Base-by-base conservation (phyloP, 306 rosid species). In the Acacia acuminata region DNA sequence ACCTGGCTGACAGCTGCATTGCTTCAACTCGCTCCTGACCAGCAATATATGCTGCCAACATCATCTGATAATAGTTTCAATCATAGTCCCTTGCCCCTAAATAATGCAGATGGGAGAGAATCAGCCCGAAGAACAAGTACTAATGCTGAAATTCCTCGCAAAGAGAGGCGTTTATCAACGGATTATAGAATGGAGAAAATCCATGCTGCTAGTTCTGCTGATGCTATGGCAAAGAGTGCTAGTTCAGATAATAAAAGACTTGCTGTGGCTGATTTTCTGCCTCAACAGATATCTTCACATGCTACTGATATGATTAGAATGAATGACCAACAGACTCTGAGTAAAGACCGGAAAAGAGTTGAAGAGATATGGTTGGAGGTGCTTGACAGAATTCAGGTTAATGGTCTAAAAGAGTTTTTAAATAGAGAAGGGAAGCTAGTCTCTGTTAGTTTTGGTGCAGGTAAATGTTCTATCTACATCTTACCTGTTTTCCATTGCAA, bases 11-110 rank as follows among this genome's bases (percentile, higher is more conserved):
- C 99, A 44, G 98, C 98, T 84, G 97, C 99, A 3, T 88, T 96
- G 84, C 97, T 96, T 86, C 99, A 96, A 88, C 97, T 96, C 84
- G 99, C 98, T 77, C 99, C 98, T 44, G 99, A 96, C 81, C 97
- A 90, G 85, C 98, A 96, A 87, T 96, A 92, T 82, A 87, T 94
- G 92, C 73, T 96, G 88, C 97, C 97, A 72, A 89, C 91, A 84
- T 94, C 98, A 75, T 91, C 93, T 60, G 98, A 90, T 81, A 86
- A 91, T 42, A 96, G 99, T 80, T 93, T 92, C 82, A 84, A 86
- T 82, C 99, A 91, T 63, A 92, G 97, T 87, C 99, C 98, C 25
- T 75, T 90, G 32, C 73, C 88, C 76, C 80, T 87, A 75, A 90
- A 89, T 81, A 89, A 85, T 79, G 83, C 61, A 71, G 82, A 77